phyloP scores from a whole-genome alignment of 2,329 filamentous ascomycete species.

The Pseudocercospora crystallina region DNA sequence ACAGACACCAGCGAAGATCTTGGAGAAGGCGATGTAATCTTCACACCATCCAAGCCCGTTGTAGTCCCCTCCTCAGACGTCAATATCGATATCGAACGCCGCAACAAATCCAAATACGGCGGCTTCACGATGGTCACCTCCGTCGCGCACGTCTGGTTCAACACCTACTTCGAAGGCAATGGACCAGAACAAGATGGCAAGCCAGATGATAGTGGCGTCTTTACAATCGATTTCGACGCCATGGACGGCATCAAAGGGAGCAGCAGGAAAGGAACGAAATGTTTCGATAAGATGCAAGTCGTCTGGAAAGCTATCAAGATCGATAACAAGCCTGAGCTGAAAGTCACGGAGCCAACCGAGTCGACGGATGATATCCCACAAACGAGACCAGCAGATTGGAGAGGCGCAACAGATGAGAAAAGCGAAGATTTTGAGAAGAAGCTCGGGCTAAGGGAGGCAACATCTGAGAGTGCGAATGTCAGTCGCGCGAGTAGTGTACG shows the following conservation, averaged over 20 bases:
- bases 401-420: slow-evolving; percentile 50
- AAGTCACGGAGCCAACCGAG: slow-evolving; percentile 62
- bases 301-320: slow-evolving; percentile 65
- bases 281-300: slow-evolving; percentile 78
- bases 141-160: slow-evolving; percentile 96
- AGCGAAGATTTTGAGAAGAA: slow-evolving; percentile 53
- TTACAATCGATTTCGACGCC: slow-evolving; percentile 69
- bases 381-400: slow-evolving; percentile 71
- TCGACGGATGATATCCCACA: slow-evolving; percentile 70
- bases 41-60: slow-evolving; percentile 68
- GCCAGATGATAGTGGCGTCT: slow-evolving; percentile 68
- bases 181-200: slow-evolving; percentile 67
- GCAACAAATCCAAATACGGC: slow-evolving; percentile 72
- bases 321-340: slow-evolving; percentile 34
- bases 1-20: slow-evolving; percentile 37
- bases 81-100: slow-evolving; percentile 84
- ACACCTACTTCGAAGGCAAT: slow-evolving; percentile 84
- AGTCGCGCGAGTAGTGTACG: slow-evolving; percentile 70
- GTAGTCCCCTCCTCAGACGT: slow-evolving; percentile 78
- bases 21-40: slow-evolving; percentile 71
- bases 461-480: slow-evolving; percentile 63
- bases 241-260: slow-evolving; percentile 97
- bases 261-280: slow-evolving; percentile 74
- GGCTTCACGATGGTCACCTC: slow-evolving; percentile 88
- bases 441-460: slow-evolving; percentile 67